Conservation (phyloP, 1,284 basidiomycete species). For the Ganoderma lingzhi region DNA sequence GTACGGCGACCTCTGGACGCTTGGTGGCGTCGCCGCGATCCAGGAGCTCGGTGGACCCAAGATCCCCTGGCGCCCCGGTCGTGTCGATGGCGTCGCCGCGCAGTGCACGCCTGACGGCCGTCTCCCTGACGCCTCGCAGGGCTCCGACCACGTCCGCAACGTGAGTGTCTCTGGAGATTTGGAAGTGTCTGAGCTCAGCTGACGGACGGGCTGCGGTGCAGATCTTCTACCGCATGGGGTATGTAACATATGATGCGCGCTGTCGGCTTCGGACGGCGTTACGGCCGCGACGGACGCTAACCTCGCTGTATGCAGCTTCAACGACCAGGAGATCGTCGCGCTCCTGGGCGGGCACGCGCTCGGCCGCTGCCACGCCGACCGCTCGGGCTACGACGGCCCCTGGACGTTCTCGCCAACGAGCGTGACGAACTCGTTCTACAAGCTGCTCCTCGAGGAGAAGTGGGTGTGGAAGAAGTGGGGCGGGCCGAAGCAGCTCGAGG, state of each 20-base stretch:
- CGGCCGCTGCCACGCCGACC: slow-evolving; percentile 89
- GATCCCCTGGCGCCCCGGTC: slow-evolving; percentile 89
- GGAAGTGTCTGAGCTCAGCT: neutral
- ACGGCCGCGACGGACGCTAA: neutral
- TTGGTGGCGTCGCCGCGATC: slow-evolving; percentile 86
- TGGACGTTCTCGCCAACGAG: slow-evolving; percentile 92
- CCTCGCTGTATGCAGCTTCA: slow-evolving; percentile 62
- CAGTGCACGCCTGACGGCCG: slow-evolving; percentile 93
- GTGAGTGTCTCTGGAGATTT: slow-evolving; percentile 48
- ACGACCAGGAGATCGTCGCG: slow-evolving; percentile 97
- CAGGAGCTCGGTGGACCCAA: slow-evolving; percentile 89
- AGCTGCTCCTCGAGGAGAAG: slow-evolving; percentile 89
- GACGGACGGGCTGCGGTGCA: slow-evolving; percentile 37
- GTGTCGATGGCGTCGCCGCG: slow-evolving; percentile 82
- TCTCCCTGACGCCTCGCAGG: slow-evolving; percentile 91
- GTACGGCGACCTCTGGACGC: slow-evolving; percentile 95
- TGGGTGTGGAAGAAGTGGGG: slow-evolving; percentile 90
- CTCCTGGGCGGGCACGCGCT: slow-evolving; percentile 95
- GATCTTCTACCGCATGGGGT: slow-evolving; percentile 95
- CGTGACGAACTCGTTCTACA: slow-evolving; percentile 92
- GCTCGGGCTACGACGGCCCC: slow-evolving; percentile 90
- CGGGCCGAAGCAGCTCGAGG: slow-evolving; percentile 94
- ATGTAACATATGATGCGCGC: slow-evolving; percentile 19
- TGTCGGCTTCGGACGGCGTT: neutral
- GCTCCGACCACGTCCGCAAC: slow-evolving; percentile 84